phyloP scores from a whole-genome alignment of 176 grass and related monocot genomes.

The Aegilops tauschii region DNA sequence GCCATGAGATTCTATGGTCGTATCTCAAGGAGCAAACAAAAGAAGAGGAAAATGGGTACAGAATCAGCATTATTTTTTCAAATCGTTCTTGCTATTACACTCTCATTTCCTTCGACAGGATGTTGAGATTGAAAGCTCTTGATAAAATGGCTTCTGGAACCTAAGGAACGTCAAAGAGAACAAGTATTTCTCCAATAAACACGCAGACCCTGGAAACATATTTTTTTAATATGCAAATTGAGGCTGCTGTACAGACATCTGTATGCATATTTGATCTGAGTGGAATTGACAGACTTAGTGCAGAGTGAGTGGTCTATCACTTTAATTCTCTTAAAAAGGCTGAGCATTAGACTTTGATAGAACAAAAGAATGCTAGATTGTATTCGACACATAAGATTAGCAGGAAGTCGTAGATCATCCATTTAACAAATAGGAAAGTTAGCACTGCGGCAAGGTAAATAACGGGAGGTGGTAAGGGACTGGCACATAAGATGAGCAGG shows the following conservation, averaged over 20 bases:
- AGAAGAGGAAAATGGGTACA: background rate
- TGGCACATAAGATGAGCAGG: constrained; percentile 3
- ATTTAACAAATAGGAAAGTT: constrained; percentile 37
- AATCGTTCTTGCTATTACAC: background rate
- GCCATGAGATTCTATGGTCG: background rate
- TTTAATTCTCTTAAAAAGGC: constrained; percentile 9
- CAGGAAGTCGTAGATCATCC: constrained; percentile 24
- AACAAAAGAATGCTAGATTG: constrained; percentile 14
- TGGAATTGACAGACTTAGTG: constrained; percentile 23
- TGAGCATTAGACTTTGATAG: constrained; percentile 26
- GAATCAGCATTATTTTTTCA: background rate
- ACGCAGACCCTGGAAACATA: background rate
- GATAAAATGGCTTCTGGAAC: background rate
- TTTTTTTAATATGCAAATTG: background rate
- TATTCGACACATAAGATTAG: constrained; percentile 19
- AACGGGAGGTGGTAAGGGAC: constrained; percentile 27
- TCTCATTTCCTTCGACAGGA: background rate
- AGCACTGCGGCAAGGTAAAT: constrained; percentile 27
- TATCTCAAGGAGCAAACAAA: background rate
- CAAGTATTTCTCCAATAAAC: background rate
- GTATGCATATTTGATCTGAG: background rate
- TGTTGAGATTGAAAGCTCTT: background rate
- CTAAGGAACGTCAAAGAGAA: background rate
- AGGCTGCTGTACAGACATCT: background rate
- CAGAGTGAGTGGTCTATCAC: constrained; percentile 21